Base-by-base conservation (phyloP, 2,329 filamentous ascomycete species). In the Fusarium setosum region DNA sequence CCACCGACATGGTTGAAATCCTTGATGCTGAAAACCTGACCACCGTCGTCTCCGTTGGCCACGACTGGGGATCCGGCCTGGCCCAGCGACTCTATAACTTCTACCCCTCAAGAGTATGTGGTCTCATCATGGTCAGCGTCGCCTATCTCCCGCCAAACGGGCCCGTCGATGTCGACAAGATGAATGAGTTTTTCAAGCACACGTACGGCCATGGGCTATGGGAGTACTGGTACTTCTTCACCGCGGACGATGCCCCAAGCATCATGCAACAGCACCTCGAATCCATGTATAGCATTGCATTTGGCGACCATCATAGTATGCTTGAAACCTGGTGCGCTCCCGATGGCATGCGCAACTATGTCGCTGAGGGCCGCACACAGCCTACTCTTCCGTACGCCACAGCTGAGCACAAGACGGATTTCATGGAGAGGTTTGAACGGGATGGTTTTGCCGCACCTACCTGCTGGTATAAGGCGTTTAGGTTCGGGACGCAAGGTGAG, bases 201-300 rank as follows among this genome's bases (percentile, higher is more conserved):
- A 34, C 47, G 0, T 75, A 79, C 21, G 83, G 83, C 11, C 75
- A 76, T 41, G 72, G 76, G 4, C 26, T 72, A 2, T 77, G 74
- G 38, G 72, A 75, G 26, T 86, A 85, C 73, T 84, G 82, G 81
- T 68, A 81, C 49, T 76, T 84, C 26, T 81, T 84, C 66, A 74
- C 73, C 1, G 72, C 77, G 1, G 69, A 75, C 0, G 80, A 83
- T 34, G 79, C 76, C 2, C 65, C 75, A 2, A 66, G 67, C 1
- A 38, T 84, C n/a, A 69, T 84, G 26, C 71, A 74, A 7, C 57
- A 65, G 24, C 76, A 82, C 53, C 59, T 79, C 1, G 80, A 82
- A 24, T 76, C 75, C 15, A 50, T 77, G 6, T 83, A 76, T 61
- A 54, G 70, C 24, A 72, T 65, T 4, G 59, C 75, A 34, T 78